Conservation (phyloP, 331 rosid genomes). For the Pyrus hybrid region DNA sequence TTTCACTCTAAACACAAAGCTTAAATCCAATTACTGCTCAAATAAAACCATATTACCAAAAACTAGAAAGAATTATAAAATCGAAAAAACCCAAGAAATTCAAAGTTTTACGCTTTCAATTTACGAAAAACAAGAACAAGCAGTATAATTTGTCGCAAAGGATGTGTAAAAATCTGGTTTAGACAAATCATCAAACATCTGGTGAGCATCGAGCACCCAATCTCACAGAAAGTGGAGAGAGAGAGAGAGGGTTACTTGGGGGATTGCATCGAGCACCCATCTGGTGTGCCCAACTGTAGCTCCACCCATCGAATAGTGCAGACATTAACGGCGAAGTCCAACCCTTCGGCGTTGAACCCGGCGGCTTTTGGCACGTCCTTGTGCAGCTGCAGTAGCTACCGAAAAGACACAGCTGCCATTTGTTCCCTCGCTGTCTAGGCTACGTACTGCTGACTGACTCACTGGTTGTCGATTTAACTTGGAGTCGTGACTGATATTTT, state of each 20-base stretch:
- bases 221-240: neutral
- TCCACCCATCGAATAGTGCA: slow-evolving; percentile 81
- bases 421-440: neutral
- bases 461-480: too few species aligned
- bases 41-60: too few species aligned
- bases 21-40: too few species aligned
- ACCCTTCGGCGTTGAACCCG: slow-evolving; percentile 61
- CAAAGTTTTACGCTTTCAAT: too few species aligned
- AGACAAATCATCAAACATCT: slow-evolving; percentile 21
- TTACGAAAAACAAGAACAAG: too few species aligned
- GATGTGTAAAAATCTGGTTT: neutral
- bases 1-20: too few species aligned
- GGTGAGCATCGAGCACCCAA: slow-evolving; percentile 5
- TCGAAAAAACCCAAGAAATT: too few species aligned
- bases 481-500: neutral
- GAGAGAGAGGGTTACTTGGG: slow-evolving; percentile 19
- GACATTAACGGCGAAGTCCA: slow-evolving; percentile 60
- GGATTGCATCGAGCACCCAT: slow-evolving; percentile 35
- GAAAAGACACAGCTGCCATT: slow-evolving; percentile 53
- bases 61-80: too few species aligned
- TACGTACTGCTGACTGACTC: neutral
- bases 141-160: too few species aligned
- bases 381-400: slow-evolving; percentile 73
- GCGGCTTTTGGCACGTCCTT: slow-evolving; percentile 80
- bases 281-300: slow-evolving; percentile 70